Base-by-base conservation (phyloP, 768 basidiomycete genomes). In the Boletus eberwhitei region DNA sequence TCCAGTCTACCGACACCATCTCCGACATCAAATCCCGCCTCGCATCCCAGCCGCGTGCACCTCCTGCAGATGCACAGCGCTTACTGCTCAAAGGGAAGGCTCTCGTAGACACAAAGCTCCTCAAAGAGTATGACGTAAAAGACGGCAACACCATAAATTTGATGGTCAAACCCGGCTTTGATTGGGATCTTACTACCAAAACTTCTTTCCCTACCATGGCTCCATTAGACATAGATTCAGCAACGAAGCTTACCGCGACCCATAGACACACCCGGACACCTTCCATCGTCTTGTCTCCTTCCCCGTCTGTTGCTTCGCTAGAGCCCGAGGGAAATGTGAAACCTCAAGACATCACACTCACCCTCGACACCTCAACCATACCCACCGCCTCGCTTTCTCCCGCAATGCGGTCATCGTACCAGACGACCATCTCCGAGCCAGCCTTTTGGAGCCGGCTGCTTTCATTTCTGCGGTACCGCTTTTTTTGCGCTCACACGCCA, bases 1-100 rank as follows among this genome's bases (percentile, higher is more conserved):
- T 91, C 13, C 83, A 86, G 45, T 81, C 84, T 35, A 87, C 92
- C n/a, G 92, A 97, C 68, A 82, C 93, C 48, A 83, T 99, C 72
- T 73, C 81, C 39, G 69, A 83, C 42, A 83, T 98, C 70, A 99
- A 98, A 71, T 65, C 78, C 2, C 84, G 83, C 58, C 84, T 98
- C 53, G 81, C 87, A 14, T 66, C 82, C 1, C 76, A 85, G 60
- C 75, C 84, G 29, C 74, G 75, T 46, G 90, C 91, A 0, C 94
- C 94, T 0, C 82, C 88, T 9, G 81, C 85, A 42, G 86, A 92
- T 66, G 77, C 80, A 31, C 95, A 97, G 71, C 79, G 97, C 4
- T 81, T 98, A 16, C 77, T 99, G 12, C 77, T 97, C 50, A 98
- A 95, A 73, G 97, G 97, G 53, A 99, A 99, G 71, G 93, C 88